A percentile compares a stretch with the other conserved stretches of the same genome.
These are phyloP conservation scores for Larix sibirica DNA, from an alignment of 83 land plant species.

Conservation along the genomic window DNA sequence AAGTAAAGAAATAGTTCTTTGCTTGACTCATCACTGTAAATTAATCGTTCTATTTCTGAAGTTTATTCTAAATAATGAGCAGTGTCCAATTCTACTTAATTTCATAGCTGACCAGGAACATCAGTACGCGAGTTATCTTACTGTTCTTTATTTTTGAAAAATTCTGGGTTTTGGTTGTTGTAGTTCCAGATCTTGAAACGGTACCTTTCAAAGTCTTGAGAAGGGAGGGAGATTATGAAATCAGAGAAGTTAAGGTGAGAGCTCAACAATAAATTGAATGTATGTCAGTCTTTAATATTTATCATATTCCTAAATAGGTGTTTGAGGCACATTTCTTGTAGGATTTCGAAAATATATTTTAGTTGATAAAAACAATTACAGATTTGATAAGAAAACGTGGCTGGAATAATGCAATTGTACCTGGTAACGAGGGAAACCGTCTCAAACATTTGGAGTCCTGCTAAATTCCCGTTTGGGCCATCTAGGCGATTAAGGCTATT, in stretches of 20 bases:
- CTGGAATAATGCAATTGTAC: neutral
- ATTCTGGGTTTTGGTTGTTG: neutral
- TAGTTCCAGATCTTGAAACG: constrained; percentile 92
- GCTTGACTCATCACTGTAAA: neutral
- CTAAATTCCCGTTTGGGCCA: neutral
- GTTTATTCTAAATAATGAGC: neutral
- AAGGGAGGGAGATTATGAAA: constrained; percentile 65
- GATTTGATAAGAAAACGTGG: neutral
- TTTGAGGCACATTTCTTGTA: too few relatives aligned
- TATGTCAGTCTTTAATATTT: too few relatives aligned
- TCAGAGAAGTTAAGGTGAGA: constrained; percentile 81
- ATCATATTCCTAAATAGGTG: too few relatives aligned
- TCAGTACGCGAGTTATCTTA: neutral
- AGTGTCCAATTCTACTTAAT: neutral
- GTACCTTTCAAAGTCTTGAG: constrained; percentile 65
- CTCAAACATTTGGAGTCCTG: too few relatives aligned
- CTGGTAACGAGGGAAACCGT: neutral
- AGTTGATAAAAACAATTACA: too few relatives aligned
- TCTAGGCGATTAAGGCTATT: too few relatives aligned
- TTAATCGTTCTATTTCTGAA: neutral
- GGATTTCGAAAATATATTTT: too few relatives aligned
- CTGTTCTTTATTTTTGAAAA: too few relatives aligned
- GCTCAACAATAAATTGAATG: neutral
- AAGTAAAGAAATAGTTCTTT: neutral
- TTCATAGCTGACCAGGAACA: neutral